Conservation (phyloP, 257 asterid genomes). For the Forsythia viridissima region DNA sequence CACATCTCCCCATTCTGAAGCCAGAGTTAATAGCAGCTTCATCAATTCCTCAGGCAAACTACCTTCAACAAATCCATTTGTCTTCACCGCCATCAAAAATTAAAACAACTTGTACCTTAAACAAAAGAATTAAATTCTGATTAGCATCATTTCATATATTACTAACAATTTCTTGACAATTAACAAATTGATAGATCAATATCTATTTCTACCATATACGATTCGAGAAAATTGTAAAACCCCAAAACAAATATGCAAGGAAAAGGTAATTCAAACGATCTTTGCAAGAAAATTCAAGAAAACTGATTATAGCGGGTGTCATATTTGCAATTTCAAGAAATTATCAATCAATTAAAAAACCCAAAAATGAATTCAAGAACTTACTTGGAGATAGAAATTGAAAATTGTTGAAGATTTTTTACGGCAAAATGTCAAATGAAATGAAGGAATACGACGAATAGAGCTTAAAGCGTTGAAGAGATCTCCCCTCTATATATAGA, state of each 20-base stretch:
- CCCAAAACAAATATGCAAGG: not conserved
- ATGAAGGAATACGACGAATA: not conserved
- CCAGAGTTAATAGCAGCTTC: conserved; percentile 49
- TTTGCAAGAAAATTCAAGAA: not conserved
- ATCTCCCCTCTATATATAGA: conserved; percentile 13
- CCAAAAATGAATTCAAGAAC: not conserved
- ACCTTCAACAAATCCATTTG: conserved; percentile 50
- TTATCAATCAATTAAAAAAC: not conserved
- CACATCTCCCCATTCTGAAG: conserved; percentile 68
- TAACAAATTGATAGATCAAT: no score
- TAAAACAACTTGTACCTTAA: conserved; percentile 18
- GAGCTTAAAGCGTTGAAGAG: not conserved
- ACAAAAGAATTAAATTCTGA: conserved; percentile 11
- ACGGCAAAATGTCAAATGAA: not conserved
- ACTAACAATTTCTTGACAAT: no score
- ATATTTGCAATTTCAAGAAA: not conserved
- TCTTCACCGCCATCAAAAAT: conserved; percentile 69
- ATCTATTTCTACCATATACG: no score
- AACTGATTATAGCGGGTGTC: not conserved
- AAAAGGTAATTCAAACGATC: not conserved
- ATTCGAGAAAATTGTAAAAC: not conserved
- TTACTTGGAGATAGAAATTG: not conserved
- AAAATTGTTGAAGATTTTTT: conserved; percentile 1
- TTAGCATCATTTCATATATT: conserved; percentile 4
- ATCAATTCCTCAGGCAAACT: conserved; percentile 58